These are phyloP conservation scores for Pythium coloratum DNA, from an alignment of 352 stramenopile species.

Conservation along the genomic window DNA sequence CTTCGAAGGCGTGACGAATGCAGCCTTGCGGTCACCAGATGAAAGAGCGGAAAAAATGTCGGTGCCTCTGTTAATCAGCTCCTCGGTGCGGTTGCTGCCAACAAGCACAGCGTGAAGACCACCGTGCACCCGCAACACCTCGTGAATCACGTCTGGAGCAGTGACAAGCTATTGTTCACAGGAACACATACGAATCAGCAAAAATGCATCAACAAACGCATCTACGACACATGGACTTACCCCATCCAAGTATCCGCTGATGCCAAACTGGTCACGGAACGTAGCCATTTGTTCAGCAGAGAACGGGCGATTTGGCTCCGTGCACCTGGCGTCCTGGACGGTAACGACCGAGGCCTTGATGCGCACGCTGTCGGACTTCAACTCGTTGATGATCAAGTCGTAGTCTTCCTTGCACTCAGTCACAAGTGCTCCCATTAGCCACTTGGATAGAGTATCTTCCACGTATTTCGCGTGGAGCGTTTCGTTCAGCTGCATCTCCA, in stretches of 20 bases:
- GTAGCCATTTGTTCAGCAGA: constrained; percentile 50
- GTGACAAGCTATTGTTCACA: constrained; percentile 54
- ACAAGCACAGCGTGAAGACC: constrained; percentile 82
- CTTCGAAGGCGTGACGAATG: constrained; percentile 82
- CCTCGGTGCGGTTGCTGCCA: constrained; percentile 67
- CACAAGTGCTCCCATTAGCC: constrained; percentile 70
- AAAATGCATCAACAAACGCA: not conserved
- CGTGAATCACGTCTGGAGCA: constrained; percentile 79
- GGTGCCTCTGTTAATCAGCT: constrained; percentile 69
- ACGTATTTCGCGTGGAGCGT: constrained; percentile 81
- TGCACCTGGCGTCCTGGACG: constrained; percentile 61
- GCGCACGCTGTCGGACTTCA: constrained; percentile 53
- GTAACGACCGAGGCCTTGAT: constrained; percentile 73
- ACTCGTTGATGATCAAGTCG: constrained; percentile 65
- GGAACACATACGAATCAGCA: not conserved
- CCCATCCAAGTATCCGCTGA: constrained; percentile 80
- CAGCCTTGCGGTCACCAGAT: constrained; percentile 55
- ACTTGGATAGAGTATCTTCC: constrained; percentile 83
- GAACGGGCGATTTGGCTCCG: constrained; percentile 57
- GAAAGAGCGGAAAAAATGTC: constrained; percentile 67
- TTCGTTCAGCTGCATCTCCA: constrained; percentile 86
- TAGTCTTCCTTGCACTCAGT: constrained; percentile 84
- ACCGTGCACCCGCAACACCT: constrained; percentile 65
- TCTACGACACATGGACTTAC: constrained; percentile 23
- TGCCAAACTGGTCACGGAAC: constrained; percentile 56